A percentile compares a stretch with the other conserved stretches of the same genome.
Evolutionary conservation across 192 early-diverging fungal species (phyloP).

Genomic region (Polychytrium aggregatum): DNA sequence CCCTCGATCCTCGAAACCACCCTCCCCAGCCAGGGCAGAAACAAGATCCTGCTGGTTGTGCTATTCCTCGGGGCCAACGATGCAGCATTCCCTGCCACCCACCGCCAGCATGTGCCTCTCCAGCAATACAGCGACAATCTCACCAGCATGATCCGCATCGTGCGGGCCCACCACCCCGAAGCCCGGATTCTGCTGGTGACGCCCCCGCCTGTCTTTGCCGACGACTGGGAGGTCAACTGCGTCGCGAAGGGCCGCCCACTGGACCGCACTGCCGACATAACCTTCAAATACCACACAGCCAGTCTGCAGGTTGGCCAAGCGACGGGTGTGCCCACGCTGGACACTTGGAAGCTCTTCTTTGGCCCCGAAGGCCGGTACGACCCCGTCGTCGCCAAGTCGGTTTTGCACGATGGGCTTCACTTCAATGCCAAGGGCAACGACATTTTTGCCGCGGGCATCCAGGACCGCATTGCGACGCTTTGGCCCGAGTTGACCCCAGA

Average conservation of each 20-base stretch:
- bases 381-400: constrained; percentile 2
- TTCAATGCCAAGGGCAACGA: constrained; percentile 15
- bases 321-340: constrained; percentile 14
- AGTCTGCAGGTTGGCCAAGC: constrained; percentile 12
- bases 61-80: constrained; percentile 82
- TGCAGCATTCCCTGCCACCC: constrained; percentile 29
- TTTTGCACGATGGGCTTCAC: constrained; percentile 24
- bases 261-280: constrained; percentile 9
- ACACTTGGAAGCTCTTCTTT: constrained; percentile 20
- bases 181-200: constrained; percentile 60
- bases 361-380: constrained; percentile 6
- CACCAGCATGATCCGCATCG: constrained; percentile 36
- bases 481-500: too few species aligned
- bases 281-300: constrained; percentile 14
- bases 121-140: constrained; percentile 47
- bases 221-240: constrained; percentile 27
- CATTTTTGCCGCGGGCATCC: too few species aligned
- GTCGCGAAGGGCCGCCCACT: constrained; percentile 11
- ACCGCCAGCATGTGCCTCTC: constrained; percentile 50
- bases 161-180: constrained; percentile 46
- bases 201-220: constrained; percentile 56
- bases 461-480: too few species aligned
- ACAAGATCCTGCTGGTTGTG: constrained; percentile 48
- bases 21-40: too few species aligned
- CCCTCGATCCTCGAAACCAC: constrained; percentile 40